Evolutionary conservation across 768 basidiomycete genomes (phyloP).

Genomic region (Mycena rosella): DNA sequence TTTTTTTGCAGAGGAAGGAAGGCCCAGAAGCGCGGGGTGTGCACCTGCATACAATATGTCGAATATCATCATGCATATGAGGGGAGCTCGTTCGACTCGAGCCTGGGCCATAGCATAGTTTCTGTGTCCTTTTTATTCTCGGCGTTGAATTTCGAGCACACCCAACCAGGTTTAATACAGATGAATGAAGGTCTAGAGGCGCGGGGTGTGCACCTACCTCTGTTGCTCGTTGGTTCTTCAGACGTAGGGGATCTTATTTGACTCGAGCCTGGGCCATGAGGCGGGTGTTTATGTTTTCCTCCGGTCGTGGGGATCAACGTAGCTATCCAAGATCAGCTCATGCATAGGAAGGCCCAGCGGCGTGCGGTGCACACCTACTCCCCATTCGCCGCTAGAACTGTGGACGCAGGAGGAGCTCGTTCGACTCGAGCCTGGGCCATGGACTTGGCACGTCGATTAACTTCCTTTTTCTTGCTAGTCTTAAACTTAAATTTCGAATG

Average conservation of each 20-base stretch:
- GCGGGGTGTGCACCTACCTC: constrained; percentile 1
- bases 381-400: too few relatives aligned
- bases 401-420: too few relatives aligned
- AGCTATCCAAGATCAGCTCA: too few relatives aligned
- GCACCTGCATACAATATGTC: neutral
- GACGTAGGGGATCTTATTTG: too few relatives aligned
- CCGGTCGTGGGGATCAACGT: too few relatives aligned
- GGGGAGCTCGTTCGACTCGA: neutral
- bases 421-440: too few relatives aligned
- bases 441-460: neutral
- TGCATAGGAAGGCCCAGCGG: too few relatives aligned
- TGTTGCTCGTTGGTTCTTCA: too few relatives aligned
- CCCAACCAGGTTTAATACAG: neutral
- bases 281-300: too few relatives aligned
- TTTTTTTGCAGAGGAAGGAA: neutral
- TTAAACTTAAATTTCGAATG: neutral
- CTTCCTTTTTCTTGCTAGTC: neutral
- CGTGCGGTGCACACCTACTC: neutral
- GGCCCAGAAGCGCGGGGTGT: neutral
- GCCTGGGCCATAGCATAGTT: neutral
- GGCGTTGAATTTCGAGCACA: neutral
- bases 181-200: neutral
- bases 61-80: neutral
- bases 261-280: too few relatives aligned
- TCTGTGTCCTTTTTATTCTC: too few relatives aligned